A percentile compares a stretch with the other conserved stretches of the same genome.
Evolutionary conservation across 2,329 filamentous ascomycete genomes (phyloP).

Genomic region (Cercospora nicotianae): DNA sequence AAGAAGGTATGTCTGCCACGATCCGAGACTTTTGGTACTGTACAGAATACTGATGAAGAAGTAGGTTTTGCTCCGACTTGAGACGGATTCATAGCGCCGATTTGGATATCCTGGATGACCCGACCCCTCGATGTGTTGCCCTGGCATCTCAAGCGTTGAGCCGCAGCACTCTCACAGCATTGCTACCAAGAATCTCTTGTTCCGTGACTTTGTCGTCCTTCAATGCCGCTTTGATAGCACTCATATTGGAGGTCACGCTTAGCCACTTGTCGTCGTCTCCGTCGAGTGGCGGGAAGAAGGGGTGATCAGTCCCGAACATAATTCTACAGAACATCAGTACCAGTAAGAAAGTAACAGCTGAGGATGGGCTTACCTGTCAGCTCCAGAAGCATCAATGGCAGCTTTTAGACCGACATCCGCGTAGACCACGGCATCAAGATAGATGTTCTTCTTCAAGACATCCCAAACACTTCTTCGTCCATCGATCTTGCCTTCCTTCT

Average conservation of each 20-base stretch:
- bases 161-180: conserved; percentile 56
- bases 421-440: conserved; percentile 84
- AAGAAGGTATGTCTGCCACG: conserved; percentile 54
- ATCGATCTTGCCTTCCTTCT: conserved; percentile 58
- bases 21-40: background rate
- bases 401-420: conserved; percentile 71
- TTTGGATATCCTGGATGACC: background rate
- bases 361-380: conserved; percentile 56
- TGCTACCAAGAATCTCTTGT: conserved; percentile 59
- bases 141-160: conserved; percentile 15
- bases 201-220: conserved; percentile 49
- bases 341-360: background rate
- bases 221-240: conserved; percentile 57
- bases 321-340: conserved; percentile 14
- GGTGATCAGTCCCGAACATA: conserved; percentile 68
- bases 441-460: conserved; percentile 71
- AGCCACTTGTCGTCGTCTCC: conserved; percentile 65
- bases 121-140: background rate
- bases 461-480: conserved; percentile 64
- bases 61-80: conserved; percentile 6
- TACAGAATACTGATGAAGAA: background rate
- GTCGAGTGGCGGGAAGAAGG: conserved; percentile 76
- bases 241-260: conserved; percentile 62
- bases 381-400: conserved; percentile 66
- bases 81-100: background rate